These are phyloP conservation scores for Taphrina flavorubra DNA, from an alignment of 1,139 yeast genomes.

Conservation along the genomic window DNA sequence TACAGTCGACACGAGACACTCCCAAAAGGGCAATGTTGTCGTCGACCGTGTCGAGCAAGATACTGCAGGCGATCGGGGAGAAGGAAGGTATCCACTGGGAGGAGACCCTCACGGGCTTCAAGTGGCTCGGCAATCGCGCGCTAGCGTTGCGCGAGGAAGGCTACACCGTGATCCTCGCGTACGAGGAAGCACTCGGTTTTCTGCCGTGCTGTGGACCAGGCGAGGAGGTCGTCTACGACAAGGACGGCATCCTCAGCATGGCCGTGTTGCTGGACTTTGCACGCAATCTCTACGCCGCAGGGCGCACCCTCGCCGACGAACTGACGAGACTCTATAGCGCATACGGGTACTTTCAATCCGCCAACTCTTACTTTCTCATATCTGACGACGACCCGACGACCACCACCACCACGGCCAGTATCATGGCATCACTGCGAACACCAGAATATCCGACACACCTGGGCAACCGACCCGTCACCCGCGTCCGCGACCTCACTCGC, in stretches of 20 bases:
- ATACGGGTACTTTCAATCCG: conserved; percentile 82
- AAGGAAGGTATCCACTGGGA: conserved; percentile 65
- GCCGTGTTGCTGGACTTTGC: conserved; percentile 77
- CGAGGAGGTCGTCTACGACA: conserved; percentile 73
- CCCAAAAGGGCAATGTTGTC: conserved; percentile 62
- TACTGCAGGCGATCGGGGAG: conserved; percentile 72
- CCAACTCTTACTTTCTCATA: conserved; percentile 82
- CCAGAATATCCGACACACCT: conserved; percentile 55
- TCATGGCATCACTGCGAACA: conserved; percentile 45
- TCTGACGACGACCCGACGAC: conserved; percentile 51
- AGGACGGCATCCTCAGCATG: conserved; percentile 89
- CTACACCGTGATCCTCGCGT: conserved; percentile 79
- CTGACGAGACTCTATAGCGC: conserved; percentile 64
- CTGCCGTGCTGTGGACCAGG: conserved; percentile 60
- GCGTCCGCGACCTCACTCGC: conserved; percentile 82
- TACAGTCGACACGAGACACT: conserved; percentile 48
- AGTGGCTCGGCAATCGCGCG: conserved; percentile 95
- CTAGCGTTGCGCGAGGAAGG: conserved; percentile 71
- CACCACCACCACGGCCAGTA: conserved; percentile 51
- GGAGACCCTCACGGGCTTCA: conserved; percentile 93
- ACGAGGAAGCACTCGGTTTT: conserved; percentile 94
- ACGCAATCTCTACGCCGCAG: conserved; percentile 55
- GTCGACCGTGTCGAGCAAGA: conserved; percentile 90
- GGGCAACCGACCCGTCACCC: conserved; percentile 61
- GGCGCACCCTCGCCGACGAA: conserved; percentile 54